Base-by-base conservation (phyloP, 2,329 filamentous ascomycete species). In the Eurotiales sp. region DNA sequence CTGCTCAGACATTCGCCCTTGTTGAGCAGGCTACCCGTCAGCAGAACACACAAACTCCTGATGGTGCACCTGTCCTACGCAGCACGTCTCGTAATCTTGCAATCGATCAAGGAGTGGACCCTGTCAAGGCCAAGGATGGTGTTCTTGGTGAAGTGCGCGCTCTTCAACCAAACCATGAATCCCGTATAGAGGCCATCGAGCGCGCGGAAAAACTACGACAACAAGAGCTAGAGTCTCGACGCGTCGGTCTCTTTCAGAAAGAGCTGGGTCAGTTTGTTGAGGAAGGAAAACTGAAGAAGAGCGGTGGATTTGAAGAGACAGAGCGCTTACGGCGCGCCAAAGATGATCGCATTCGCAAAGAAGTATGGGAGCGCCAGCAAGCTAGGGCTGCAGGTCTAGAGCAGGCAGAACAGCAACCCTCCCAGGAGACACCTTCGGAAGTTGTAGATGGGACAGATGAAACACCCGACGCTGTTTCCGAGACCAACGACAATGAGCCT, bases 21-120 rank as follows among this genome's bases (percentile, higher is more conserved):
- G 93, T 99, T 14, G 93, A 99, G 71, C 88, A 97, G 72, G 93
- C 93, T 8, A 97, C 91, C n/a, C 96, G 95, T 72, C 90, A 97
- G 72, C 93, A 99, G 67, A 88, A 81, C 50, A 64, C 95, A 71
- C 89, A 95, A 66, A 80, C 80, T 5, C 71, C 72, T 7, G 61
- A 66, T 37, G 64, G 77, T 44, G 63, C 60, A 37, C 69, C 69
- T 49, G 72, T 74, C 10, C 52, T 73, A 25, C 72, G 75, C 15
- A 75, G 72, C 41, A 77, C 77, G 4, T 82, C 81, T n/a, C 79
- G 78, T 39, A 64, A 69, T 48, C 66, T 79, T 43, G 67, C 72
- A 34, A 69, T 72, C 50, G 70, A 77, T 53, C 77, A 81, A 44
- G 73, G 73, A 4, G 67, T 82, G 21, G 87, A 97, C 69, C 91